phyloP scores from a whole-genome alignment of 179 eudicot genomes.

The Spinacia oleracea region DNA sequence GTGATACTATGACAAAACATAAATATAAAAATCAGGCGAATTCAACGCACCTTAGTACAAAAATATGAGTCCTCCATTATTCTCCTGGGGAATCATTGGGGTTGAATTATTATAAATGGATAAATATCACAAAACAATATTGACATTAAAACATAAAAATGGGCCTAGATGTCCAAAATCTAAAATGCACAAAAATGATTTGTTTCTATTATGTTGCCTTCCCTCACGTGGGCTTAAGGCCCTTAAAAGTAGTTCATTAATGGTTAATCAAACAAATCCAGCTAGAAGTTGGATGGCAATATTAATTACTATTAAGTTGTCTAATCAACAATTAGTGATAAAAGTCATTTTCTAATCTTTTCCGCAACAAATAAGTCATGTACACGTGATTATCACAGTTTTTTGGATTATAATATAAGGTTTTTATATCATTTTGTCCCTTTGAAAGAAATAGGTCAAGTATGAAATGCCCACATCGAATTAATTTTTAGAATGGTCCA shows the following conservation, averaged over 20 bases:
- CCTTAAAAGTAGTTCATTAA: no score
- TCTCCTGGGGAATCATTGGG: no score
- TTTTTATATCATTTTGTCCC: neutral
- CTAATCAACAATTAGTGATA: neutral
- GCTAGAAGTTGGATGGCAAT: neutral
- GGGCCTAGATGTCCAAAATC: constrained; percentile 23
- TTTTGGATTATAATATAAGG: neutral
- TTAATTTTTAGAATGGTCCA: neutral
- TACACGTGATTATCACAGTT: constrained; percentile 22
- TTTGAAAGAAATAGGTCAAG: neutral
- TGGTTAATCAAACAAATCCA: no score
- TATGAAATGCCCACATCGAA: neutral
- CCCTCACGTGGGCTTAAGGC: constrained; percentile 20
- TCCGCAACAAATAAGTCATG: constrained; percentile 5
- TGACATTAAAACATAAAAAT: neutral
- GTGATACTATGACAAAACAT: no score
- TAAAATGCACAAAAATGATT: neutral
- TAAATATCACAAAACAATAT: no score
- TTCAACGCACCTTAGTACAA: no score
- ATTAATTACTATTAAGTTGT: neutral
- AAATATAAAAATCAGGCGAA: no score
- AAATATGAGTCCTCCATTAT: no score
- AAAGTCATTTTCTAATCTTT: constrained; percentile 12
- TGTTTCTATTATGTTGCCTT: neutral
- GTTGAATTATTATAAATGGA: no score